Conservation (phyloP, 768 basidiomycete genomes). For the Naematelia encephala region DNA sequence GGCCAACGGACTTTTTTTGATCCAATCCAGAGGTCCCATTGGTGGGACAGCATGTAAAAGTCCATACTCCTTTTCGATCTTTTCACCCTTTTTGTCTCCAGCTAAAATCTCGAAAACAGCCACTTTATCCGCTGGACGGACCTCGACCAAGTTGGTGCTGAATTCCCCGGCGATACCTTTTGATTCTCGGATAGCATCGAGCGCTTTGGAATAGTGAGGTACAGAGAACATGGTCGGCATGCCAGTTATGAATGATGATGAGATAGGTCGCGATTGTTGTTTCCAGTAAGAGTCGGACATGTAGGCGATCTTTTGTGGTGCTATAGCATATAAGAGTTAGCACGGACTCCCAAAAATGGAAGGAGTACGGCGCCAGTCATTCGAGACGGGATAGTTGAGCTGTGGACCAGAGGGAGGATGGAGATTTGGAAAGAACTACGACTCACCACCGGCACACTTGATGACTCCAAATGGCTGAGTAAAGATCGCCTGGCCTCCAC, state of each 20-base stretch:
- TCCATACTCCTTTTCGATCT: constrained; percentile 71
- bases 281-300: constrained; percentile 65
- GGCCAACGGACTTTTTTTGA: constrained; percentile 55
- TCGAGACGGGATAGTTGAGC: neutral
- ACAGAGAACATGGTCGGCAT: constrained; percentile 96
- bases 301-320: constrained; percentile 45
- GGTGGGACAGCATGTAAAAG: constrained; percentile 84
- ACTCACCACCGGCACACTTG: constrained; percentile 69
- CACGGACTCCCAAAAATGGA: neutral
- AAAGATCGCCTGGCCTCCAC: constrained; percentile 74
- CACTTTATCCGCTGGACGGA: constrained; percentile 67
- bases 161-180: constrained; percentile 80
- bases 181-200: constrained; percentile 70
- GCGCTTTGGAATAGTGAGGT: constrained; percentile 88
- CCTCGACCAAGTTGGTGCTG: constrained; percentile 71
- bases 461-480: constrained; percentile 89
- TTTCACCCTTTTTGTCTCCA: constrained; percentile 60
- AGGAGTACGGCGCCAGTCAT: neutral
- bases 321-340: too few species aligned
- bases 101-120: constrained; percentile 76
- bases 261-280: constrained; percentile 54
- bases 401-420: neutral
- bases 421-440: too few species aligned
- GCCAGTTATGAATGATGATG: constrained; percentile 77
- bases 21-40: constrained; percentile 79